These are phyloP conservation scores for Cryptococcus amylolentus DNA, from an alignment of 1,284 basidiomycete genomes.

Conservation along the genomic window DNA sequence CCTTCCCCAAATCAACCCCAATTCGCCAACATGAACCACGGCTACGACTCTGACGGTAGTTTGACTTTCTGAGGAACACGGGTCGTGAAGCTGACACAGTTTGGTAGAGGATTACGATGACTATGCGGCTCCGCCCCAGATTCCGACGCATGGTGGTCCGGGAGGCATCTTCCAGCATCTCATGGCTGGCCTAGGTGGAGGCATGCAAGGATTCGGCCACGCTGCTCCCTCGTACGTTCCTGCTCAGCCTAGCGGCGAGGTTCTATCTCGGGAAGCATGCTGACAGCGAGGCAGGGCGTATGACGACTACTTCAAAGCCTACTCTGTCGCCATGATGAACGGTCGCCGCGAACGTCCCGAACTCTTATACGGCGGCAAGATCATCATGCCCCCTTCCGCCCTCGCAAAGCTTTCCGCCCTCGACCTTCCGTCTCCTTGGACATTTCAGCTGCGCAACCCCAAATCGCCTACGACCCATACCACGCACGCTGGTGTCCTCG, in stretches of 20 bases:
- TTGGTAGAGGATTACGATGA: conserved; percentile 14
- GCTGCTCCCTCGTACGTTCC: conserved; percentile 27
- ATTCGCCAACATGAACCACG: conserved; percentile 43
- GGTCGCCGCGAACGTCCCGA: conserved; percentile 44
- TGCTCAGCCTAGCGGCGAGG: too few species aligned
- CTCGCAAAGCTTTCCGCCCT: conserved; percentile 82
- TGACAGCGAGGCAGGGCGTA: conserved; percentile 32
- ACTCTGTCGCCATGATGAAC: conserved; percentile 49
- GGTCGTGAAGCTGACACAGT: neutral
- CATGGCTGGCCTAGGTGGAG: conserved; percentile 24
- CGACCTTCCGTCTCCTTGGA: conserved; percentile 91
- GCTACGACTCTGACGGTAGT: conserved; percentile 43
- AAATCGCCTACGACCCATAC: conserved; percentile 71
- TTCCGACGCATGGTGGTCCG: conserved; percentile 16
- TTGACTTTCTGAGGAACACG: neutral
- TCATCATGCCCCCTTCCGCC: conserved; percentile 96
- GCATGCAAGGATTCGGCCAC: conserved; percentile 19
- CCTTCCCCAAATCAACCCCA: neutral
- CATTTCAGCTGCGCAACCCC: conserved; percentile 91
- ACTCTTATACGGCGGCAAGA: conserved; percentile 80
- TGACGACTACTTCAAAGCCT: conserved; percentile 51
- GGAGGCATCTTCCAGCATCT: conserved; percentile 30
- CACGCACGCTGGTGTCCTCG: conserved; percentile 95
- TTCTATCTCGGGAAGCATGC: neutral
- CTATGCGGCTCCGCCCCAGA: conserved; percentile 13